Evolutionary conservation across 345 rosid genomes (phyloP).

Genomic region (Viola odorata): DNA sequence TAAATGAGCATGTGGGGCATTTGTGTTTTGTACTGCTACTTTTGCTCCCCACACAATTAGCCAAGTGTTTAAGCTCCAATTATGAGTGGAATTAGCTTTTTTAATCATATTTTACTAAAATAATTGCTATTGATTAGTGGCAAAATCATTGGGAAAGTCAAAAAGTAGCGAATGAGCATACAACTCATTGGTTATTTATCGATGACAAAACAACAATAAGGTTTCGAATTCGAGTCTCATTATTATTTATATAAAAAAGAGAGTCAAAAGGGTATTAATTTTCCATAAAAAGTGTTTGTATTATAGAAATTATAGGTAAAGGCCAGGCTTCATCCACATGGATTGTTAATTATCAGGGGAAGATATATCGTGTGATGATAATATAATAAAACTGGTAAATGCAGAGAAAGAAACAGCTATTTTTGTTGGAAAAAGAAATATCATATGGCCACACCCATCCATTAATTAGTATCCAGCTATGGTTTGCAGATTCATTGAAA

Average conservation of each 20-base stretch:
- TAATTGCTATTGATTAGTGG: neutral
- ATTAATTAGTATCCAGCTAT: too few species aligned
- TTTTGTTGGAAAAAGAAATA: neutral
- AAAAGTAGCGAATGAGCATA: neutral
- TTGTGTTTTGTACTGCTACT: neutral
- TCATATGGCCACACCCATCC: too few species aligned
- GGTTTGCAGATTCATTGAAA: too few species aligned
- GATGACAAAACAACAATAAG: too few species aligned
- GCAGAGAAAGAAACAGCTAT: slow-evolving; percentile 20
- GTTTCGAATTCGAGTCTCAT: too few species aligned
- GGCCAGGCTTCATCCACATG: slow-evolving; percentile 21
- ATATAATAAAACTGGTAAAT: slow-evolving; percentile 17
- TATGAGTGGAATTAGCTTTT: slow-evolving; percentile 3
- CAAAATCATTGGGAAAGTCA: slow-evolving; percentile 1
- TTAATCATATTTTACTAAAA: neutral
- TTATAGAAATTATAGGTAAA: neutral
- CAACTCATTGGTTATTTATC: too few species aligned
- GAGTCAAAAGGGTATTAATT: too few species aligned
- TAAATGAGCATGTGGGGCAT: slow-evolving; percentile 27
- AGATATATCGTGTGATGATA: slow-evolving; percentile 23
- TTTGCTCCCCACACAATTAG: slow-evolving; percentile 10
- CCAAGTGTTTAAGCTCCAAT: slow-evolving; percentile 6
- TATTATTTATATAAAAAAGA: too few species aligned
- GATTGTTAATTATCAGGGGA: slow-evolving; percentile 8
- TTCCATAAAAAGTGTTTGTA: slow-evolving; percentile 2